These are phyloP conservation scores for Cladophialophora bantiana DNA, from an alignment of 2,329 filamentous ascomycete species.

Conservation along the genomic window DNA sequence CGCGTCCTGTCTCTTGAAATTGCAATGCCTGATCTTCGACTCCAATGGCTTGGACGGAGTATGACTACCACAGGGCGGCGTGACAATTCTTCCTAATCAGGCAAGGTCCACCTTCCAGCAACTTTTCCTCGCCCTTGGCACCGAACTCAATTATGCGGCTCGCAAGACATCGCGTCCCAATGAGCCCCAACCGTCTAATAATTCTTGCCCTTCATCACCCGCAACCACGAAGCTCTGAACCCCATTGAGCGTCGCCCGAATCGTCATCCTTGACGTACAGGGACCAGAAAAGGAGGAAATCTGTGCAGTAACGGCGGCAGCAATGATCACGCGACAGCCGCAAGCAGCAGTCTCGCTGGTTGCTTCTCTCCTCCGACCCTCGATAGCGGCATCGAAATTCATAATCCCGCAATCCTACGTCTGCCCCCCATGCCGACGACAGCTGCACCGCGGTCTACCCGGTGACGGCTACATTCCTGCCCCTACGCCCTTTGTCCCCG, in stretches of 20 bases:
- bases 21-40: no score
- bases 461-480: slow-evolving; percentile 59
- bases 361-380: slow-evolving; percentile 35
- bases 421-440: slow-evolving; percentile 37
- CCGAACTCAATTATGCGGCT: slow-evolving; percentile 1
- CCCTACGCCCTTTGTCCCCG: slow-evolving; percentile 67
- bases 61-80: not conserved
- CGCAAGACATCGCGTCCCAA: not conserved
- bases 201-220: not conserved
- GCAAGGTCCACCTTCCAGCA: not conserved
- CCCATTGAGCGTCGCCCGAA: not conserved
- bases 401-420: slow-evolving; percentile 31
- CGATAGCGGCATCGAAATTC: slow-evolving; percentile 8
- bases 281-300: not conserved
- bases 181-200: not conserved
- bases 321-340: slow-evolving; percentile 30
- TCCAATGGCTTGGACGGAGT: no score
- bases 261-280: not conserved
- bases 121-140: slow-evolving; percentile 9
- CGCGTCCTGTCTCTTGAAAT: no score
- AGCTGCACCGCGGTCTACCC: slow-evolving; percentile 32
- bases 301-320: not conserved
- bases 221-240: not conserved
- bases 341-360: slow-evolving; percentile 25
- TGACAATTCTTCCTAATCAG: not conserved